Evolutionary conservation across 2,329 filamentous ascomycete species (phyloP).

Genomic region (Penicillium sp.): DNA sequence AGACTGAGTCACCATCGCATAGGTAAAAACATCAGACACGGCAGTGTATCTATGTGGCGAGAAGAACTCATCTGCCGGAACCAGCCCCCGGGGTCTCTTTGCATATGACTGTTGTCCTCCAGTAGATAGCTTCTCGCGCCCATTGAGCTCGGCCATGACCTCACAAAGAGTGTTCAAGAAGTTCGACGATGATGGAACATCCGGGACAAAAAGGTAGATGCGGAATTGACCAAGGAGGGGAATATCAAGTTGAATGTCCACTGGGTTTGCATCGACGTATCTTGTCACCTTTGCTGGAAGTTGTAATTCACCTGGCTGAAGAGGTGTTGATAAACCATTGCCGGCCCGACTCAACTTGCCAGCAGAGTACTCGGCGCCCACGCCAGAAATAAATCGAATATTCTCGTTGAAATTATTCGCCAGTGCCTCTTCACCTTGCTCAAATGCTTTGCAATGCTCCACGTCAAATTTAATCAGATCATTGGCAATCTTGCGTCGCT

Average conservation of each 20-base stretch:
- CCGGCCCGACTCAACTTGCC: constrained; percentile 60
- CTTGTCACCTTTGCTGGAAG: constrained; percentile 70
- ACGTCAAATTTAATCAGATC: constrained; percentile 34
- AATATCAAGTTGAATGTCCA: constrained; percentile 76
- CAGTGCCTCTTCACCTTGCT: constrained; percentile 63
- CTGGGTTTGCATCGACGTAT: constrained; percentile 75
- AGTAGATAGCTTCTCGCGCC: constrained; percentile 60
- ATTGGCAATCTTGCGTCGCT: constrained; percentile 31
- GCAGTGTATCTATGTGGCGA: constrained; percentile 68
- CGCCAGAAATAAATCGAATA: constrained; percentile 71
- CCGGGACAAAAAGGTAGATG: constrained; percentile 68
- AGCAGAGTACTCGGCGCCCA: constrained; percentile 66
- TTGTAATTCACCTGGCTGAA: constrained; percentile 50
- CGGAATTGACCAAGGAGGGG: constrained; percentile 76
- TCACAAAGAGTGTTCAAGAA: constrained; percentile 64
- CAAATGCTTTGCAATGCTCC: constrained; percentile 53
- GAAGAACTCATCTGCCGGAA: constrained; percentile 65
- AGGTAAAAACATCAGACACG: constrained; percentile 69
- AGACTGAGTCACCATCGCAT: constrained; percentile 66
- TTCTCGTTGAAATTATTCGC: constrained; percentile 70
- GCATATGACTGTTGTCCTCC: constrained; percentile 64
- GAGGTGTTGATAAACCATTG: constrained; percentile 28
- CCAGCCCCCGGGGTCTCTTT: constrained; percentile 56
- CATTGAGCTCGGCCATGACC: constrained; percentile 47
- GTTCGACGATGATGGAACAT: constrained; percentile 55